Percentiles rank a stretch among this genome's conserved stretches.
Conservation (phyloP, 2,329 filamentous ascomycete species). For the Fusarium devonianum region DNA sequence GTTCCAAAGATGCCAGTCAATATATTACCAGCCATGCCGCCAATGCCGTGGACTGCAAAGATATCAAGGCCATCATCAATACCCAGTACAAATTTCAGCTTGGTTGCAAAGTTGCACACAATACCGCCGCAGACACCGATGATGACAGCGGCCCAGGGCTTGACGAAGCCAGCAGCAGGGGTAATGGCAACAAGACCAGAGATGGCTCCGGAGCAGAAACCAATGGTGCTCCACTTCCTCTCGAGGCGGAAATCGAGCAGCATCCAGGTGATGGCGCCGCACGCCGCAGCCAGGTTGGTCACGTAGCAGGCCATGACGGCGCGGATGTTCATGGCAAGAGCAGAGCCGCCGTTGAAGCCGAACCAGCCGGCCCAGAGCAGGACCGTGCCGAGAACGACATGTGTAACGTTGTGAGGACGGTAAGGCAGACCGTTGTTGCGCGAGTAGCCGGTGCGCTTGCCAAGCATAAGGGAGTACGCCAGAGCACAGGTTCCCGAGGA, state of each 20-base stretch:
- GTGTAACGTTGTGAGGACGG: slow-evolving; percentile 76
- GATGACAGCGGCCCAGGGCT: slow-evolving; percentile 66
- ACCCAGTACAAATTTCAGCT: slow-evolving; percentile 76
- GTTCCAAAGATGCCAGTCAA: slow-evolving; percentile 80
- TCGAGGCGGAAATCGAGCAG: slow-evolving; percentile 90
- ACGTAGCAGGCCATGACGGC: slow-evolving; percentile 89
- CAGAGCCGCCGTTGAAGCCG: slow-evolving; percentile 91
- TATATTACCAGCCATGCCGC: slow-evolving; percentile 81
- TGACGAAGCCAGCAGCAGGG: slow-evolving; percentile 81
- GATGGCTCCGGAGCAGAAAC: slow-evolving; percentile 90
- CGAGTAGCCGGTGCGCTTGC: slow-evolving; percentile 70
- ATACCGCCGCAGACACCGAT: slow-evolving; percentile 68
- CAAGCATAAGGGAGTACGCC: slow-evolving; percentile 76
- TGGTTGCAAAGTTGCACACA: slow-evolving; percentile 84
- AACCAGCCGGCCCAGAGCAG: slow-evolving; percentile 96
- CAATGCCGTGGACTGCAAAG: slow-evolving; percentile 87
- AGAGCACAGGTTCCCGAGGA: slow-evolving; percentile 75
- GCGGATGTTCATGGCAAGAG: slow-evolving; percentile 81
- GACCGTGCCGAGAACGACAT: slow-evolving; percentile 76
- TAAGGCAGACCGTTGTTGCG: slow-evolving; percentile 69
- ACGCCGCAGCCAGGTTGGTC: slow-evolving; percentile 84
- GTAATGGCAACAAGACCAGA: slow-evolving; percentile 88
- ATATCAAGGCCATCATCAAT: slow-evolving; percentile 91
- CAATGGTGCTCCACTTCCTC: slow-evolving; percentile 91
- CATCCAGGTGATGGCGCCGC: slow-evolving; percentile 84